phyloP scores from a whole-genome alignment of 306 rosid species.

The Hylodesmum podocarpum region DNA sequence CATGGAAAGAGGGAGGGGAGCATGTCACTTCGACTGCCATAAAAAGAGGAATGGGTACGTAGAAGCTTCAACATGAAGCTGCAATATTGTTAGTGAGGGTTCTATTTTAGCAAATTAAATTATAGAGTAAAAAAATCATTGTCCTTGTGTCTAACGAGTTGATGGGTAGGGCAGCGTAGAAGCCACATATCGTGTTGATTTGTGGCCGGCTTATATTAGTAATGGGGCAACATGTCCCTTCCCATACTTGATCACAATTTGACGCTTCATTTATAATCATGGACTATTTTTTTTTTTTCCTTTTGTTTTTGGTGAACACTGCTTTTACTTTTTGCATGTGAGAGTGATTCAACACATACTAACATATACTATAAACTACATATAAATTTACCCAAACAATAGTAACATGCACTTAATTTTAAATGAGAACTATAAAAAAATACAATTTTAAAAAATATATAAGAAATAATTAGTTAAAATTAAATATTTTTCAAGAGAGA shows the following conservation, averaged over 20 bases:
- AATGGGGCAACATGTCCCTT: background rate
- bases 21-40: constrained; percentile 22
- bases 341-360: too few species aligned
- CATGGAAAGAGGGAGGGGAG: background rate
- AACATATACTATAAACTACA: background rate
- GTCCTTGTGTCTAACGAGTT: background rate
- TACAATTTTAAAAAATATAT: background rate
- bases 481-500: background rate
- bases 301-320: background rate
- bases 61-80: background rate
- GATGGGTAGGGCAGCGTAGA: background rate
- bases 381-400: background rate
- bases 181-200: too few species aligned
- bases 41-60: background rate
- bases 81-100: background rate
- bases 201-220: too few species aligned
- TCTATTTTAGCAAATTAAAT: background rate
- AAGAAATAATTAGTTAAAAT: background rate
- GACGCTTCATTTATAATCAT: constrained; percentile 21
- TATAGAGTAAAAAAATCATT: background rate
- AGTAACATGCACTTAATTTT: background rate
- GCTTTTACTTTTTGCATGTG: background rate
- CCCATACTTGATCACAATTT: constrained; percentile 37
- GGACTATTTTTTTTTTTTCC: background rate
- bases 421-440: background rate